A percentile compares a stretch with the other conserved stretches of the same genome.
Conservation (phyloP, 202 grass and related monocot genomes). For the Schoenoplectus triqueter region DNA sequence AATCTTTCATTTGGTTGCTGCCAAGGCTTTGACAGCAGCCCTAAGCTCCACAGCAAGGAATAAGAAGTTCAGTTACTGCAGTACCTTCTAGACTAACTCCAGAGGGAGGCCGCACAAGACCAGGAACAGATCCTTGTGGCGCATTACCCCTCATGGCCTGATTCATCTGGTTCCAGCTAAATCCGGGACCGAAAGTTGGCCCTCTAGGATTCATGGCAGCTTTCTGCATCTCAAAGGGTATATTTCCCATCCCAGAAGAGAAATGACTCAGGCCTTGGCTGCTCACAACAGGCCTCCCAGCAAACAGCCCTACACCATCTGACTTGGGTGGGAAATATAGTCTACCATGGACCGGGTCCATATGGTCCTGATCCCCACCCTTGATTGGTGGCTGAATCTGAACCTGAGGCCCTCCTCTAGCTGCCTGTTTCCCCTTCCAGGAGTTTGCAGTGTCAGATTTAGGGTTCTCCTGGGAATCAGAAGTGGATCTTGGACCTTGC, state of each 20-base stretch:
- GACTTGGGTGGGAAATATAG: conserved; percentile 47
- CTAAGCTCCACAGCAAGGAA: not conserved
- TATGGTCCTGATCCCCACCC: conserved; percentile 62
- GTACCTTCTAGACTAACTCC: conserved; percentile 67
- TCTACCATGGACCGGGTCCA: conserved; percentile 55
- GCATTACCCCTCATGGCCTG: conserved; percentile 58
- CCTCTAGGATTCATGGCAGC: conserved; percentile 51
- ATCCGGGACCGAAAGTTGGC: conserved; percentile 61
- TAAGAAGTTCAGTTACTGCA: not conserved
- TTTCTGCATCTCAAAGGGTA: conserved; percentile 68
- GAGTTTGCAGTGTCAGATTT: conserved; percentile 75
- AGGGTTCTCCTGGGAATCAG: conserved; percentile 73
- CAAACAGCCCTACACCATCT: conserved; percentile 52
- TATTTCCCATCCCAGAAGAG: conserved; percentile 57
- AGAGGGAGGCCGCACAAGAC: conserved; percentile 52
- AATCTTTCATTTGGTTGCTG: conserved; percentile 8
- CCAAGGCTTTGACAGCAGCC: not conserved
- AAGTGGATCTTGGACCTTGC: conserved; percentile 64
- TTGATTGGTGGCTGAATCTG: conserved; percentile 43
- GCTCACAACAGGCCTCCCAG: conserved; percentile 59
- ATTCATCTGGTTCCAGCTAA: conserved; percentile 78
- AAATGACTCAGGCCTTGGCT: conserved; percentile 58
- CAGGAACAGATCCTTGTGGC: conserved; percentile 66
- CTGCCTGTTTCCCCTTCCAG: conserved; percentile 69
- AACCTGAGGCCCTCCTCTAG: conserved; percentile 58